Conservation (phyloP, 2,329 filamentous ascomycete genomes). For the Aspergillus niger region DNA sequence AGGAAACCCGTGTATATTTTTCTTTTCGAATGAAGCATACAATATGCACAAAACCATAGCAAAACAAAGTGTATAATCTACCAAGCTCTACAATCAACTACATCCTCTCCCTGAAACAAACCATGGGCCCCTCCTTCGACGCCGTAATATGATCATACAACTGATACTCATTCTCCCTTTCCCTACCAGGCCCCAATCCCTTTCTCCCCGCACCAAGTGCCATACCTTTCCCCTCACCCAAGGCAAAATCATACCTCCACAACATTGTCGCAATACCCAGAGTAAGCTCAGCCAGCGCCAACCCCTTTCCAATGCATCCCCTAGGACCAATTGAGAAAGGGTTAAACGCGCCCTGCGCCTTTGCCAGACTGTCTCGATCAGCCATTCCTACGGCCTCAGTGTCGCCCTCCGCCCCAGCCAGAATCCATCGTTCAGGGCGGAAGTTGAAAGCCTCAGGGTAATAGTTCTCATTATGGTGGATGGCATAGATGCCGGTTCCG, state of each 20-base stretch:
- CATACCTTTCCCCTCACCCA: neutral
- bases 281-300: conserved; percentile 29
- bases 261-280: conserved; percentile 24
- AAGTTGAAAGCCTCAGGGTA: conserved; percentile 34
- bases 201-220: neutral
- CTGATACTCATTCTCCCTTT: conserved; percentile 9
- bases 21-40: too few species aligned
- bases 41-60: neutral
- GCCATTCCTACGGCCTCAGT: neutral
- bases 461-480: conserved; percentile 37
- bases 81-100: neutral
- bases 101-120: neutral
- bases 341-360: conserved; percentile 16
- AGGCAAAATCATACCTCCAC: conserved; percentile 4
- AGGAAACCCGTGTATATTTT: too few species aligned
- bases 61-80: too few species aligned
- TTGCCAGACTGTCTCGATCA: neutral
- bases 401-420: neutral
- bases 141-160: conserved; percentile 12
- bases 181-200: neutral
- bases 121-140: conserved; percentile 8
- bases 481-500: conserved; percentile 36
- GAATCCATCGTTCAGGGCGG: conserved; percentile 41
- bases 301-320: conserved; percentile 28
- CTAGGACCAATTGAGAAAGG: conserved; percentile 30